Conservation (phyloP, 768 basidiomycete species). For the Boletellus sp. region DNA sequence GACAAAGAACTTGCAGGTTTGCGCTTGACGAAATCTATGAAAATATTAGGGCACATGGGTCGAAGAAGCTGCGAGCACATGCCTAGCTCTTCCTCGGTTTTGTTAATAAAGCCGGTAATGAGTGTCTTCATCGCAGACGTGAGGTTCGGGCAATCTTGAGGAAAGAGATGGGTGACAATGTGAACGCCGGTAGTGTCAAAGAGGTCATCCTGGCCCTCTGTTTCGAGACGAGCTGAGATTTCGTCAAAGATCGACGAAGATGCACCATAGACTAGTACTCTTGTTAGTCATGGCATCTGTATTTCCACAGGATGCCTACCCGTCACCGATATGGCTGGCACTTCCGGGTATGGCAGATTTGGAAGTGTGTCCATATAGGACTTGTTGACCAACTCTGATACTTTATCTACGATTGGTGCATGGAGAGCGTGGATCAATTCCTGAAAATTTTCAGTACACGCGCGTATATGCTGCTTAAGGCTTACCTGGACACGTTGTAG, state of each 20-base stretch:
- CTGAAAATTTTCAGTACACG: conserved; percentile 28
- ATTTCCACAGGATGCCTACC: conserved; percentile 35
- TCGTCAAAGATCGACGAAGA: conserved; percentile 47
- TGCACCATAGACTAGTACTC: conserved; percentile 39
- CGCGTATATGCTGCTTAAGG: neutral
- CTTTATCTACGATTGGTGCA: conserved; percentile 42
- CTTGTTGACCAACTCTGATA: conserved; percentile 40
- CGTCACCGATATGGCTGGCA: conserved; percentile 56
- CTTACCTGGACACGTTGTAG: conserved; percentile 53
- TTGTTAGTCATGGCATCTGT: conserved; percentile 1
- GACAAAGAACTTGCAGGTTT: conserved; percentile 51
- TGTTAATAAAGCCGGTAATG: conserved; percentile 50
- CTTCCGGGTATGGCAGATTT: conserved; percentile 55
- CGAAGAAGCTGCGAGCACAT: conserved; percentile 17
- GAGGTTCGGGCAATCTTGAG: conserved; percentile 54
- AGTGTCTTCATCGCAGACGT: conserved; percentile 51
- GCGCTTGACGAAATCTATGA: conserved; percentile 38
- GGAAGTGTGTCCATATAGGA: conserved; percentile 47
- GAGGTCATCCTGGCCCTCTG: conserved; percentile 21
- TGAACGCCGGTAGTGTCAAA: conserved; percentile 17
- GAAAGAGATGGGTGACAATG: conserved; percentile 49
- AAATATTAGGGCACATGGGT: neutral
- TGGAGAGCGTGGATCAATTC: conserved; percentile 46
- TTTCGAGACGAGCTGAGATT: conserved; percentile 37
- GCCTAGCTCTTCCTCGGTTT: conserved; percentile 30